phyloP scores from a whole-genome alignment of 306 rosid genomes.

The Malus asiatica region DNA sequence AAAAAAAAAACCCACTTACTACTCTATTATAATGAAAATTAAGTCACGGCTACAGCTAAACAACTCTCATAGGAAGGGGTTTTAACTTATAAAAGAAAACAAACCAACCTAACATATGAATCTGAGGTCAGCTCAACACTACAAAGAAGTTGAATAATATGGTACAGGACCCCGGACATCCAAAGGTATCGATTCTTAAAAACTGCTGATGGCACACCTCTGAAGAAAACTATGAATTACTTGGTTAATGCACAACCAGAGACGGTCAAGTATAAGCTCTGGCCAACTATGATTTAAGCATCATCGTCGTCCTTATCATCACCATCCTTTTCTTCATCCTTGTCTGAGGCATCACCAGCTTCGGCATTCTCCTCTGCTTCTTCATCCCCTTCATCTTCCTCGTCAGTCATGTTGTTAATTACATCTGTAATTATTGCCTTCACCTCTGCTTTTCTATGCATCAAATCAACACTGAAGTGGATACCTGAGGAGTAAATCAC shows the following conservation, averaged over 20 bases:
- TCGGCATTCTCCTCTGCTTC: conserved; percentile 41
- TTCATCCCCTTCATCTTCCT: conserved; percentile 74
- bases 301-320: conserved; percentile 10
- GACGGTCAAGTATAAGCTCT: conserved; percentile 20
- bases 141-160: conserved; percentile 50
- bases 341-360: conserved; percentile 44
- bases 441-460: conserved; percentile 97
- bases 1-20: conserved; percentile 12
- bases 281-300: conserved; percentile 14
- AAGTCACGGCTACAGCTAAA: conserved; percentile 24
- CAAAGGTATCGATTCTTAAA: conserved; percentile 19
- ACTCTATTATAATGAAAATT: conserved; percentile 28
- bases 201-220: neutral
- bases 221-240: conserved; percentile 18
- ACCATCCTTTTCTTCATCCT: conserved; percentile 27
- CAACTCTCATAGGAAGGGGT: conserved; percentile 21
- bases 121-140: conserved; percentile 35
- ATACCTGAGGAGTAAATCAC: conserved; percentile 45
- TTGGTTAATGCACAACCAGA: conserved; percentile 21
- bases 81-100: conserved; percentile 14
- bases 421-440: conserved; percentile 95
- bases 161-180: conserved; percentile 54
- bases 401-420: conserved; percentile 90
- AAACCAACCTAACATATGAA: conserved; percentile 15
- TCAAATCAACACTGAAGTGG: conserved; percentile 83